Evolutionary conservation across 2,329 filamentous ascomycete genomes (phyloP).

Genomic region (Ustulina deusta): DNA sequence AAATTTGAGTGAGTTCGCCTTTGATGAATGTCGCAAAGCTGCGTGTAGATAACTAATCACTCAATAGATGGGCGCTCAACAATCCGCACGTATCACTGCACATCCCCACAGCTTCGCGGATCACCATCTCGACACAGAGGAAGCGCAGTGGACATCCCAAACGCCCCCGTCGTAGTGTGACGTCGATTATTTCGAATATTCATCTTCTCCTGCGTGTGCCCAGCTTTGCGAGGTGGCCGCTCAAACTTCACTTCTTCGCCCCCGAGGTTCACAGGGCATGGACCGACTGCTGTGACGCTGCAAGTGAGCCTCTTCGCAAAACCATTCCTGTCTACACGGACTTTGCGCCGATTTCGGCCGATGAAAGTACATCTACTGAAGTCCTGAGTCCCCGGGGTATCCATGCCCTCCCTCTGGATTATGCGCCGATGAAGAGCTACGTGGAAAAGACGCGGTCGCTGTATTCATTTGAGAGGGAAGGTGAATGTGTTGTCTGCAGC

Average conservation of each 20-base stretch:
- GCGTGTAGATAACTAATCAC: conserved; percentile 34
- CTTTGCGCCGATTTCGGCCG: conserved; percentile 54
- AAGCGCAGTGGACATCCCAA: conserved; percentile 68
- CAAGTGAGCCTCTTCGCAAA: conserved; percentile 60
- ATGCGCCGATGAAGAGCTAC: conserved; percentile 64
- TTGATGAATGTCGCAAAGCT: neutral
- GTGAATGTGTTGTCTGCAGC: conserved; percentile 65
- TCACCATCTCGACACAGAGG: conserved; percentile 63
- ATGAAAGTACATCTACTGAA: conserved; percentile 2
- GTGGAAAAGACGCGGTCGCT: conserved; percentile 67
- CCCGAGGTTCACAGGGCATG: conserved; percentile 77
- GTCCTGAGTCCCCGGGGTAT: conserved; percentile 59
- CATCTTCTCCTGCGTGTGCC: conserved; percentile 82
- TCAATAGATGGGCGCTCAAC: conserved; percentile 87
- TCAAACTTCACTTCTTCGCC: conserved; percentile 83
- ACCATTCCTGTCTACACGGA: conserved; percentile 69
- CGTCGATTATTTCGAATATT: conserved; percentile 80
- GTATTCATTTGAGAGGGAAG: conserved; percentile 68
- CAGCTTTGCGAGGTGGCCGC: conserved; percentile 86
- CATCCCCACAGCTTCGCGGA: conserved; percentile 73
- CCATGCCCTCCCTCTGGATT: conserved; percentile 66
- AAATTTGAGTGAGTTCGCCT: conserved; percentile 85
- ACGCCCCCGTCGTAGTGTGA: conserved; percentile 70
- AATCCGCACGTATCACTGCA: conserved; percentile 86
- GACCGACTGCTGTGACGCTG: conserved; percentile 67